These are phyloP conservation scores for Sclerotinia subarctica DNA, from an alignment of 2,329 filamentous ascomycete species.

Conservation along the genomic window DNA sequence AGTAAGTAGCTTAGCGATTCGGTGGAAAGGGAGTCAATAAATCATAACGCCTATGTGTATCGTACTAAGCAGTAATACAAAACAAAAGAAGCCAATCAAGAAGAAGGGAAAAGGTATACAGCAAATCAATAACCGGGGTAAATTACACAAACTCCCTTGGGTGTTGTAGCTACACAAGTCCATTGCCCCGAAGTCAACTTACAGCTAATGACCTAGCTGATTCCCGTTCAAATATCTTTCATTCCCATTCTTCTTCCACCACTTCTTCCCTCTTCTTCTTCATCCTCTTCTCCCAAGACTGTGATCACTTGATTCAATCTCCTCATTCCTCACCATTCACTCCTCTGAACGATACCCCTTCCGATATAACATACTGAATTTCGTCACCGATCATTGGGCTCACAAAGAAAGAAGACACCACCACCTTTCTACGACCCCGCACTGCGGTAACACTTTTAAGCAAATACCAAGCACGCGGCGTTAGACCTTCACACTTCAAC, in stretches of 20 bases:
- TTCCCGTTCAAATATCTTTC: neutral
- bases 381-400: neutral
- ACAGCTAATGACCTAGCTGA: constrained; percentile 15
- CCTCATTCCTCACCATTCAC: neutral
- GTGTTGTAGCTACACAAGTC: constrained; percentile 6
- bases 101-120: neutral
- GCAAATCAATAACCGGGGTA: constrained; percentile 1
- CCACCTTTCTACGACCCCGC: neutral
- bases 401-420: constrained; percentile 4
- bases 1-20: constrained; percentile 2
- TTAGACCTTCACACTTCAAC: neutral
- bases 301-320: neutral
- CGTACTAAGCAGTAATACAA: neutral
- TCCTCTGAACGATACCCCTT: neutral
- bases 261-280: neutral
- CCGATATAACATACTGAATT: neutral
- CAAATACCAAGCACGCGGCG: neutral
- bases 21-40: constrained; percentile 4
- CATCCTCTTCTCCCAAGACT: neutral
- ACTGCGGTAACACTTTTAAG: neutral
- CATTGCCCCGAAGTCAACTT: constrained; percentile 4
- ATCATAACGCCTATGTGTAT: neutral
- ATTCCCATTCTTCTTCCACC: neutral
- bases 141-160: constrained; percentile 10
- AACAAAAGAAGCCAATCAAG: neutral